phyloP scores from a whole-genome alignment of 345 rosid genomes.

The Boechera retrofracta region DNA sequence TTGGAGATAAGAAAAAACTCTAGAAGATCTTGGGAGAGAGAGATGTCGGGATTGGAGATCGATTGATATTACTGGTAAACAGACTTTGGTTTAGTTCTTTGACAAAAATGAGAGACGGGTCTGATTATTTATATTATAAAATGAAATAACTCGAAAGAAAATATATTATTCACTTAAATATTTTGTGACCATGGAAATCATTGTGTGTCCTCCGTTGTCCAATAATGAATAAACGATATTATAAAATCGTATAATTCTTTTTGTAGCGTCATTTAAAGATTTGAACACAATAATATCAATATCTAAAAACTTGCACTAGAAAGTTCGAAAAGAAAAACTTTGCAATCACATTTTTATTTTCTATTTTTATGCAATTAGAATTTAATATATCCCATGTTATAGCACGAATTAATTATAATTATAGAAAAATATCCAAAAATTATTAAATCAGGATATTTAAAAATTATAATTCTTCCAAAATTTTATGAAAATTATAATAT shows the following conservation, averaged over 20 bases:
- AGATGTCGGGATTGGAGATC: constrained; percentile 23
- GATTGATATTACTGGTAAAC: constrained; percentile 11
- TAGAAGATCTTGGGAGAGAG: constrained; percentile 11
- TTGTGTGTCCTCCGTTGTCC: constrained; percentile 3
- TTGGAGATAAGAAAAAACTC: constrained; percentile 32
- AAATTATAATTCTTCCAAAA: too few species aligned
- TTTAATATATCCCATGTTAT: too few species aligned
- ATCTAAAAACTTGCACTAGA: neutral
- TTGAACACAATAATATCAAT: neutral
- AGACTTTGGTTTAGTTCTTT: constrained; percentile 32
- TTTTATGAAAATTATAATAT: too few species aligned
- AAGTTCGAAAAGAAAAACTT: neutral
- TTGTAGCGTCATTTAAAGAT: neutral
- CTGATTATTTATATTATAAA: constrained; percentile 33
- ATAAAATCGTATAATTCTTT: constrained; percentile 20
- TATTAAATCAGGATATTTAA: too few species aligned
- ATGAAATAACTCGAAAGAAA: neutral
- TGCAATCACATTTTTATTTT: neutral
- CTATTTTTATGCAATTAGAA: neutral
- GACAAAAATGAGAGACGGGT: neutral
- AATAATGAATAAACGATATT: neutral
- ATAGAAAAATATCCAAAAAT: too few species aligned
- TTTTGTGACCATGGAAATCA: constrained; percentile 33
- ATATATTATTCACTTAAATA: neutral
- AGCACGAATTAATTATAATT: too few species aligned